phyloP scores from a whole-genome alignment of 306 rosid species.

The Vigna radiata region DNA sequence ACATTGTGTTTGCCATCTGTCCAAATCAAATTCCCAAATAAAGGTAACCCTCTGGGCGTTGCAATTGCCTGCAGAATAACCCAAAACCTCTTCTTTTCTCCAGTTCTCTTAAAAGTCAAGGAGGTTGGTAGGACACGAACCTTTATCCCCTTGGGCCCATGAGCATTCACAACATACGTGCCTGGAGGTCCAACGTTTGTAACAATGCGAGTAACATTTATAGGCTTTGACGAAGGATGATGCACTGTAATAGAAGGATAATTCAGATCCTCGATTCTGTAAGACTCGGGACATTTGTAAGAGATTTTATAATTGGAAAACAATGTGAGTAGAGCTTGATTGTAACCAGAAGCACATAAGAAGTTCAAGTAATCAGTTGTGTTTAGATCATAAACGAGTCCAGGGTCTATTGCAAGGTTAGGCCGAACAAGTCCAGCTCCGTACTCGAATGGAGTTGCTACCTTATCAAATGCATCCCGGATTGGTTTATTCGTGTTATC shows the following conservation, averaged over 20 bases:
- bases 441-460: constrained; percentile 62
- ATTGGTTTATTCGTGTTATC: constrained; percentile 44
- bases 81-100: constrained; percentile 56
- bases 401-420: constrained; percentile 59
- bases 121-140: constrained; percentile 50
- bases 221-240: background rate
- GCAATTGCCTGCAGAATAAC: constrained; percentile 41
- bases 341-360: constrained; percentile 45
- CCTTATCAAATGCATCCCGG: background rate
- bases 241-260: constrained; percentile 64
- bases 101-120: constrained; percentile 46
- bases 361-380: constrained; percentile 50
- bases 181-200: constrained; percentile 67
- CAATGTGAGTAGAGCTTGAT: background rate
- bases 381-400: constrained; percentile 57
- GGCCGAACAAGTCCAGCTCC: constrained; percentile 65
- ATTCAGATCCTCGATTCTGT: constrained; percentile 52
- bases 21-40: constrained; percentile 49
- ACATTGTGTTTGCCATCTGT: constrained; percentile 59
- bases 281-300: constrained; percentile 44
- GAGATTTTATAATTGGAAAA: background rate
- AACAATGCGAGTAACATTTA: constrained; percentile 47
- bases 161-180: constrained; percentile 47
- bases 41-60: background rate
- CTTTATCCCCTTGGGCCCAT: constrained; percentile 43